Base-by-base conservation (phyloP, 805 yeast species). In the Lipomyces oligophaga region DNA sequence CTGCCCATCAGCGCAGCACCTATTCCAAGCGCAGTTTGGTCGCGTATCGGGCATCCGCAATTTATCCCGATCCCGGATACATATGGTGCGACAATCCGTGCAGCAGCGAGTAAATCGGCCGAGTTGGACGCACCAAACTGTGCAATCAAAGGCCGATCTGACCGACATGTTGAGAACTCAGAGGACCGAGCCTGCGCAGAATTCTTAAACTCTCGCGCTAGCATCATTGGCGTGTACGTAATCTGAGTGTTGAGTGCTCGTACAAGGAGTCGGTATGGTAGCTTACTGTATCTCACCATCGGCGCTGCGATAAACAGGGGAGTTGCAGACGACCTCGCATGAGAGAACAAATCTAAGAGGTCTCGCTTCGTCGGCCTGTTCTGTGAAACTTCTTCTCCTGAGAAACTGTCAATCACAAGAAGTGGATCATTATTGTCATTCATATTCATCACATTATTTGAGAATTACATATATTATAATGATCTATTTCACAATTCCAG, bases 1-100 rank as follows among this genome's bases (percentile, higher is more conserved):
- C 85, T 81, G 22, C 81, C 72, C 85, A 93, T 89, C 46, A 93
- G 72, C 0, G 97, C 97, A 1, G 97, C 96, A 3, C 98, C 98
- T 13, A 93, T 89, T 20, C 97, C 98, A 63, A 88, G 96, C 35
- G 95, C 73, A 11, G 86, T 85, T 64, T 93, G 97, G 55, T 90
- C 97, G 53, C 82, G 83, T 41, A 93, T 88, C 1, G 98, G 98
- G 67, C 98, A 93, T 0, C 98, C 98, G 66, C 97, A 93, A 70
- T 93, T 93, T 47, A 93, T 73, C 0, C 97, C 97, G 34, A 93
- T 80, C 0, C 94, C 98, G 66, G 90, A 97, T 38, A 85, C 89
- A 61, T 79, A 86, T 0, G 96, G 96, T 47, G 77, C 77, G n/a
- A 89, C 79, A 88, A 93, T 80, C 43, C 84, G 87, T 3, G 86